These are phyloP conservation scores for Geranomyces michiganensis DNA, from an alignment of 192 early-diverging fungal species.

Conservation along the genomic window DNA sequence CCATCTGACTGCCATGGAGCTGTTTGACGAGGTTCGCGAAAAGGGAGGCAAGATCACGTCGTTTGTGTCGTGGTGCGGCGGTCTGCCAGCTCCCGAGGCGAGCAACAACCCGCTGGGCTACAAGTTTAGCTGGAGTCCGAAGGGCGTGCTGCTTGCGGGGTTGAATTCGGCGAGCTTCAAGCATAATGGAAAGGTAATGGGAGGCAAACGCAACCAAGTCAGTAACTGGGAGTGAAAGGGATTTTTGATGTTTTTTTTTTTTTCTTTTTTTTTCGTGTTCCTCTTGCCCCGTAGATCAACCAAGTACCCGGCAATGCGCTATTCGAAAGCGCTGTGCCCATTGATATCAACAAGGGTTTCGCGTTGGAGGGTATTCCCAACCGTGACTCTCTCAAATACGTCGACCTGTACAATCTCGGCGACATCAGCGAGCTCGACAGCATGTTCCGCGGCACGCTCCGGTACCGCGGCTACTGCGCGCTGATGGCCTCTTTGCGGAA, in stretches of 20 bases:
- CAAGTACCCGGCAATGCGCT: conserved; percentile 70
- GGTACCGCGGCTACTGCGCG: conserved; percentile 90
- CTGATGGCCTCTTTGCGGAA: conserved; percentile 78
- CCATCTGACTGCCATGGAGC: conserved; percentile 78
- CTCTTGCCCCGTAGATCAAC: conserved; percentile 50
- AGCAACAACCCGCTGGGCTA: conserved; percentile 98
- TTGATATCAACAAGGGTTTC: conserved; percentile 84
- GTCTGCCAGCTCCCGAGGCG: conserved; percentile 94
- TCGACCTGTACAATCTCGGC: conserved; percentile 80
- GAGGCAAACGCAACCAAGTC: background rate
- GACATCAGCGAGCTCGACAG: conserved; percentile 72
- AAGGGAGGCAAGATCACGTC: conserved; percentile 71
- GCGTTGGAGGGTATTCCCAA: conserved; percentile 94
- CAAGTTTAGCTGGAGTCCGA: conserved; percentile 95
- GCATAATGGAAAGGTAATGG: conserved; percentile 69
- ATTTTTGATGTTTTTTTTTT: background rate
- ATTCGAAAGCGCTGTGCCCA: conserved; percentile 71
- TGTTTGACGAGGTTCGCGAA: conserved; percentile 86
- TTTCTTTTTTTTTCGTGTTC: background rate
- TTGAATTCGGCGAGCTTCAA: conserved; percentile 83
- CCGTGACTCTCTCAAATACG: conserved; percentile 89
- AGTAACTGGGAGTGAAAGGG: background rate
- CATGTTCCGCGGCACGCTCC: conserved; percentile 94
- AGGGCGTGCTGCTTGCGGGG: conserved; percentile 85
- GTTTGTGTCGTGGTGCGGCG: conserved; percentile 97